These are phyloP conservation scores for Zymoseptoria tritici DNA, from an alignment of 2,329 filamentous ascomycete genomes.

Conservation along the genomic window DNA sequence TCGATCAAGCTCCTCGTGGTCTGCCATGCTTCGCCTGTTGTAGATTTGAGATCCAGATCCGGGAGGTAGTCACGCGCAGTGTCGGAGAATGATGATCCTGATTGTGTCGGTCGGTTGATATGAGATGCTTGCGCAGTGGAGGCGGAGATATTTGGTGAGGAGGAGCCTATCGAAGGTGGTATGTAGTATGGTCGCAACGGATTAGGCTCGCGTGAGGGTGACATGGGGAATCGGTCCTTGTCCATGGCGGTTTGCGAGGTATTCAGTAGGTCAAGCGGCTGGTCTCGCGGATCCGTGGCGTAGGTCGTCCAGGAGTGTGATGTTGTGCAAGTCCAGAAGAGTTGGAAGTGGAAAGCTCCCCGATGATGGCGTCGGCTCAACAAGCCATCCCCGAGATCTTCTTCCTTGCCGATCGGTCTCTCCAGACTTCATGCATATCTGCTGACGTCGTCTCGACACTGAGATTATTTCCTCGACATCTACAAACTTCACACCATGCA, in stretches of 20 bases:
- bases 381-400: neutral
- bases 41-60: slow-evolving; percentile 58
- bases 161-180: slow-evolving; percentile 52
- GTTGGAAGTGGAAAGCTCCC: neutral
- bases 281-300: neutral
- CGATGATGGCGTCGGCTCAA: neutral
- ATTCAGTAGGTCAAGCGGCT: neutral
- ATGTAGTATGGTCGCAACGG: slow-evolving; percentile 66
- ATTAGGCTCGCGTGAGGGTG: slow-evolving; percentile 47
- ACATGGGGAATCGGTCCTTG: slow-evolving; percentile 30
- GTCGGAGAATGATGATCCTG: slow-evolving; percentile 42
- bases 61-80: slow-evolving; percentile 77
- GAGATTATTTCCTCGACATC: neutral
- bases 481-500: neutral
- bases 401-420: neutral
- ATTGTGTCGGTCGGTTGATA: slow-evolving; percentile 1
- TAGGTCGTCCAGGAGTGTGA: neutral
- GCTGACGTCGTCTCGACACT: neutral
- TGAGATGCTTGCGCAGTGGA: slow-evolving; percentile 9
- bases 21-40: slow-evolving; percentile 28
- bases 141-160: slow-evolving; percentile 35
- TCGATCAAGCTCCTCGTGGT: slow-evolving; percentile 66
- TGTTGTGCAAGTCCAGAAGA: neutral
- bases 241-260: neutral
- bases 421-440: neutral